Base-by-base conservation (phyloP, 2,329 filamentous ascomycete species). In the Aspergillus persii region DNA sequence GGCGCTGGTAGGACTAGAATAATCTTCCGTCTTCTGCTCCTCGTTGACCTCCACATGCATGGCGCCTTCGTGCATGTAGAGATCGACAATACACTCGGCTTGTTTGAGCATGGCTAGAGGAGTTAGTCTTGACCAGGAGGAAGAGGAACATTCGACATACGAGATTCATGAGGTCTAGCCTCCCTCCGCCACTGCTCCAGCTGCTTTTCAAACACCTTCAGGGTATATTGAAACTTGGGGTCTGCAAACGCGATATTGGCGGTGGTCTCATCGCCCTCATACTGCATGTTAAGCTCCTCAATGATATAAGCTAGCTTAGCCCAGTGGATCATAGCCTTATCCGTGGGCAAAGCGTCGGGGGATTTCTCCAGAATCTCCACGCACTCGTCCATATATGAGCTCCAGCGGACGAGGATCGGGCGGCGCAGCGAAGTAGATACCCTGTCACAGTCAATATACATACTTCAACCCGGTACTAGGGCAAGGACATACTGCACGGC, bases 21-120 rank as follows among this genome's bases (percentile, higher is more conserved):
- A 63, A 3, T 63, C 63, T 48, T 70, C 23, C 4, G 61, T 44
- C 7, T 62, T 65, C 3, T 58, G 50, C 12, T 62, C 82, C 7
- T 85, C 79, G 23, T 78, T 80, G 62, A 84, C 83, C 54, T 90
- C 86, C 8, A 84, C 80, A 63, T 91, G 87, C 63, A 93, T 84
- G 2, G 85, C 86, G 56, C 90, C 85, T 73, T 93, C 90, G 71
- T 93, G 88, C 78, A 92, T 87, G 70, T 90, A 92, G 3, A 93
- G 77, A 61, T 82, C 88, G 39, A 91, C 71, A 2, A 89, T 83
- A 63, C 87, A 80, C 64, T 90, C 86, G 61, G 84, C 84, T 64
- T 92, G 82, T 18, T 79, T 77, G 50, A 92, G 77, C 0, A 85
- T 81, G n/a, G 84, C 87, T 87, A 48, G 48, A 50, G 15, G 56